A percentile compares a stretch with the other conserved stretches of the same genome.
Conservation (phyloP, 2,329 filamentous ascomycete genomes). For the Aspergillus sp. region DNA sequence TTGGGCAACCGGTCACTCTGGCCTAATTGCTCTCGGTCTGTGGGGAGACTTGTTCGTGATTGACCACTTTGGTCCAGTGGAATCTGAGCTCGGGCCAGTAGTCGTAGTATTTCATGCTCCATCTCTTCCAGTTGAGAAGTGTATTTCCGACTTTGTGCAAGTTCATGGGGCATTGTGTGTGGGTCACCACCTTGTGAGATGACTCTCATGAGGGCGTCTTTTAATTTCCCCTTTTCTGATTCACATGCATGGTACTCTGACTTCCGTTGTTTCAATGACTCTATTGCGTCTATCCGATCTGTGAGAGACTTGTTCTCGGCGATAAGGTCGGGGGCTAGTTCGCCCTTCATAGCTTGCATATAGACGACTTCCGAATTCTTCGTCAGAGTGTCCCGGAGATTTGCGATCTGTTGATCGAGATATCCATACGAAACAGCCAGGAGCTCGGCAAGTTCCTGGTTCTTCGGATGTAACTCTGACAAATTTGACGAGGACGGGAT, state of each 20-base stretch:
- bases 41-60: neutral
- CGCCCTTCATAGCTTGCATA: slow-evolving; percentile 35
- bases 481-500: slow-evolving; percentile 5
- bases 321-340: slow-evolving; percentile 31
- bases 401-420: slow-evolving; percentile 26
- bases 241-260: slow-evolving; percentile 24
- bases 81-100: slow-evolving; percentile 31
- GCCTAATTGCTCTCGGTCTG: neutral
- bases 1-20: neutral
- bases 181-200: slow-evolving; percentile 34
- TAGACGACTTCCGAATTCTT: slow-evolving; percentile 38
- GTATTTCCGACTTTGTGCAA: slow-evolving; percentile 32
- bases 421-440: slow-evolving; percentile 24
- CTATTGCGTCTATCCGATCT: slow-evolving; percentile 37
- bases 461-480: slow-evolving; percentile 15
- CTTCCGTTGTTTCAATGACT: slow-evolving; percentile 29
- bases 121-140: slow-evolving; percentile 32
- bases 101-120: slow-evolving; percentile 30
- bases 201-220: slow-evolving; percentile 32
- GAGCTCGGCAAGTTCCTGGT: slow-evolving; percentile 29
- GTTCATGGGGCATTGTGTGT: slow-evolving; percentile 28
- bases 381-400: slow-evolving; percentile 28
- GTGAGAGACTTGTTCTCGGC: slow-evolving; percentile 34
- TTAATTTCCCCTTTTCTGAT: slow-evolving; percentile 32
- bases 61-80: slow-evolving; percentile 14